Conservation (phyloP, 2,329 filamentous ascomycete genomes). For the Penicillium sp. region DNA sequence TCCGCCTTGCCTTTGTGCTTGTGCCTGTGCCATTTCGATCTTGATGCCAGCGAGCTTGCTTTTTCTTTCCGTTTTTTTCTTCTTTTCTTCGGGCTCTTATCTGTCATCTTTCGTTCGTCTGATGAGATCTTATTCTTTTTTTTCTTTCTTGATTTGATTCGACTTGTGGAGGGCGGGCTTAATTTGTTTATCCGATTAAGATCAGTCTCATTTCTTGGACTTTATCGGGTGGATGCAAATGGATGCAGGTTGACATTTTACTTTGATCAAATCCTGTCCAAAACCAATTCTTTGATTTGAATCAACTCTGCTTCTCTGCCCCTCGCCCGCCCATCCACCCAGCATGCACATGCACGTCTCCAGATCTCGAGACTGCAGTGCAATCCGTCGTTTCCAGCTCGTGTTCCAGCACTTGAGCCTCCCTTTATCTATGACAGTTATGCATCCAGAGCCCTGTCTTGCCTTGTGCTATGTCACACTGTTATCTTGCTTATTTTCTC, state of each 20-base stretch:
- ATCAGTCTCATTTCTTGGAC: not conserved
- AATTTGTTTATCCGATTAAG: not conserved
- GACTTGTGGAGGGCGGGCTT: not conserved
- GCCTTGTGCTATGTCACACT: not conserved
- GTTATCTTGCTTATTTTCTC: not conserved
- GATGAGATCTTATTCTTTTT: not conserved
- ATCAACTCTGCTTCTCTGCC: not conserved
- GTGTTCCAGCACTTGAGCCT: slow-evolving; percentile 4
- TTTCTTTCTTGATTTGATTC: not conserved
- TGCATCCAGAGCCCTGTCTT: not conserved
- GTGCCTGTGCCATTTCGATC: slow-evolving; percentile 6
- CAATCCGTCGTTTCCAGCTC: not conserved
- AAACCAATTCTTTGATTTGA: not conserved
- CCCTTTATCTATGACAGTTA: not conserved
- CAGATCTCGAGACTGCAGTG: not conserved
- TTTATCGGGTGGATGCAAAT: not conserved
- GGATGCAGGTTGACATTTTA: not conserved
- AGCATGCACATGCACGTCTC: slow-evolving; percentile 1
- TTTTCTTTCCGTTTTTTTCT: not conserved
- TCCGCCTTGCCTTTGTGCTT: slow-evolving; percentile 23
- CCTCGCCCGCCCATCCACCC: not conserved
- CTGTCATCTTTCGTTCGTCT: not conserved
- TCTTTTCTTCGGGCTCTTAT: not conserved
- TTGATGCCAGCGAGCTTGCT: slow-evolving; percentile 9
- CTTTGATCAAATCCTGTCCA: not conserved